phyloP scores from a whole-genome alignment of 208 protist genomes.

The Trypanosomatidae sp. region DNA sequence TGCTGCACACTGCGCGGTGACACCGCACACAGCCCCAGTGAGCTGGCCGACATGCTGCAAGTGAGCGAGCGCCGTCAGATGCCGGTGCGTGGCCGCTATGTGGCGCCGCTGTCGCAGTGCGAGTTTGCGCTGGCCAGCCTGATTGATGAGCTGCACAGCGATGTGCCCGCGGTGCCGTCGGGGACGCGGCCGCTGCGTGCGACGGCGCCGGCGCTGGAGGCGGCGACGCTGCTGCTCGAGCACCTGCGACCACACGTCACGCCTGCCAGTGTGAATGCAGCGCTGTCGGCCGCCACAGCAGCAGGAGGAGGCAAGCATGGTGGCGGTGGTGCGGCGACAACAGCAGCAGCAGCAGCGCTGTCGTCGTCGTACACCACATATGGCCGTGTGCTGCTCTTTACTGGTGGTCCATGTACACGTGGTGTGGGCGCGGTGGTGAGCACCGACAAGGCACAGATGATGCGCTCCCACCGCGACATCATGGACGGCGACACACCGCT shows the following conservation, averaged over 20 bases:
- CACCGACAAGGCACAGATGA: slow-evolving; percentile 90
- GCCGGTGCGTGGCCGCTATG: slow-evolving; percentile 80
- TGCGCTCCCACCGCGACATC: slow-evolving; percentile 96
- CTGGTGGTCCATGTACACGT: slow-evolving; percentile 91
- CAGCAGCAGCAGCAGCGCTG: not conserved
- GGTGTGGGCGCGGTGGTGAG: slow-evolving; percentile 86
- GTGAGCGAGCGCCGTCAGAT: slow-evolving; percentile 27
- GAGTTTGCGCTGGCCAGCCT: slow-evolving; percentile 32
- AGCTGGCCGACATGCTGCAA: slow-evolving; percentile 43
- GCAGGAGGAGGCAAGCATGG: not conserved
- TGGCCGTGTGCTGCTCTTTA: slow-evolving; percentile 90
- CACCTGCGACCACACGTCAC: slow-evolving; percentile 11
- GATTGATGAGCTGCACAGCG: slow-evolving; percentile 39
- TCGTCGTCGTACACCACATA: slow-evolving; percentile 1
- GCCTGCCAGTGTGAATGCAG: not conserved
- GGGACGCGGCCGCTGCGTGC: slow-evolving; percentile 44
- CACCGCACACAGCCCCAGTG: slow-evolving; percentile 14
- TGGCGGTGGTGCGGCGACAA: not conserved
- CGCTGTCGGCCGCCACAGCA: not conserved
- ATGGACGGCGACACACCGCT: slow-evolving; percentile 63
- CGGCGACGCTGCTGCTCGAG: slow-evolving; percentile 53
- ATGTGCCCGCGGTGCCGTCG: slow-evolving; percentile 26
- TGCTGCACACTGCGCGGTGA: slow-evolving; percentile 61
- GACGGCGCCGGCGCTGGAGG: slow-evolving; percentile 56
- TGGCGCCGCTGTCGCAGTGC: slow-evolving; percentile 92